phyloP scores from a whole-genome alignment of 2,329 filamentous ascomycete genomes.

The Davidsoniella eucalypti region DNA sequence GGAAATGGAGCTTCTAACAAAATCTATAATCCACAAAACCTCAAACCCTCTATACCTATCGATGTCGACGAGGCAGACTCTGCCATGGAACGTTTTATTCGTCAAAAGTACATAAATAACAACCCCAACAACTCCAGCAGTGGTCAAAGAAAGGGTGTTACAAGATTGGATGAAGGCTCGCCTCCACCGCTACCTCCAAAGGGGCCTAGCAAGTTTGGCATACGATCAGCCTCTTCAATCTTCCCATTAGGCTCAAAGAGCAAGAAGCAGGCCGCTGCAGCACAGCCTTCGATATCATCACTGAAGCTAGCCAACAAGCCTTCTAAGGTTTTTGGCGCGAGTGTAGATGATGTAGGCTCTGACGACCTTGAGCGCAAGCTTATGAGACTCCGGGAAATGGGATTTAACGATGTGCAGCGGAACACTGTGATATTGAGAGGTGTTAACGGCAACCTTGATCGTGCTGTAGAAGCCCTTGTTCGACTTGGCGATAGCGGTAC shows the following conservation, averaged over 20 bases:
- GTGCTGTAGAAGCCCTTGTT: conserved; percentile 69
- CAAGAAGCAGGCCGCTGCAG: conserved; percentile 32
- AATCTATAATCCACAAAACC: conserved; percentile 72
- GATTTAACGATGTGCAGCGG: conserved; percentile 67
- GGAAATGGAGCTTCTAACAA: conserved; percentile 79
- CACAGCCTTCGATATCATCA: conserved; percentile 16
- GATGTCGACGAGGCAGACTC: conserved; percentile 87
- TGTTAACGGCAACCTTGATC: conserved; percentile 70
- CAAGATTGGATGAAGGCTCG: conserved; percentile 38
- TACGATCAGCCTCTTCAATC: conserved; percentile 48
- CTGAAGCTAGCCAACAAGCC: conserved; percentile 41
- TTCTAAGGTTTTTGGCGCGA: conserved; percentile 53
- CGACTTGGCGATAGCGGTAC: conserved; percentile 58
- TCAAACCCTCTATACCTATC: conserved; percentile 68
- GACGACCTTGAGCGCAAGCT: conserved; percentile 63
- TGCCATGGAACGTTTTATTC: conserved; percentile 87
- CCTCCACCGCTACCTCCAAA: conserved; percentile 43
- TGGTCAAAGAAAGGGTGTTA: conserved; percentile 21
- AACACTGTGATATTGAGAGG: conserved; percentile 71
- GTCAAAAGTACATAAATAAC: conserved; percentile 74
- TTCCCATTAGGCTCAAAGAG: conserved; percentile 42
- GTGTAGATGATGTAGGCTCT: conserved; percentile 31
- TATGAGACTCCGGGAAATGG: conserved; percentile 69
- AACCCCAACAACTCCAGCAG: conserved; percentile 26
- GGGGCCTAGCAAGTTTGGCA: conserved; percentile 44